Conservation (phyloP, 495 filamentous ascomycete genomes). For the Trichoderma reesei region DNA sequence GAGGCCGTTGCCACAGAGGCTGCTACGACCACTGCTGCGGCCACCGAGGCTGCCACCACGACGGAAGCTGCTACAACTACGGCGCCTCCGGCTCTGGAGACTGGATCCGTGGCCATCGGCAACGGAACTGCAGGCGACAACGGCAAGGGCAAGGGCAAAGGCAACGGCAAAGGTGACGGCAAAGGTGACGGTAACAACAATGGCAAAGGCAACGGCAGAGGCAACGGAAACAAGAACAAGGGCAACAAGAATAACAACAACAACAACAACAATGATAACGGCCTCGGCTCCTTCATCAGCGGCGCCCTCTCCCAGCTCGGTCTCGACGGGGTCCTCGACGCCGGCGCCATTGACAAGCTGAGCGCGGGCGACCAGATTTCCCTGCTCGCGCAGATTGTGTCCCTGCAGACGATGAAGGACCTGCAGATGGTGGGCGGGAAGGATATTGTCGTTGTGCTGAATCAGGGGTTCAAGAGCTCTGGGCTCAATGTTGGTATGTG, state of each 20-base stretch:
- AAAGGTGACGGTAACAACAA: background rate
- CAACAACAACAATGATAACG: conserved; percentile 7
- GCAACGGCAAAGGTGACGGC: conserved; percentile 8
- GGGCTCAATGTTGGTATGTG: background rate
- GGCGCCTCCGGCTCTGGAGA: background rate
- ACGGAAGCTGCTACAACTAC: background rate
- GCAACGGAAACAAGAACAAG: conserved; percentile 5
- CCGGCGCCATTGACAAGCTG: conserved; percentile 14
- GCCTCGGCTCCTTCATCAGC: conserved; percentile 15
- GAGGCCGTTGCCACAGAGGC: background rate
- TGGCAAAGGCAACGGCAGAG: conserved; percentile 8
- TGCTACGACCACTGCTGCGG: background rate
- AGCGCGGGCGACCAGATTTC: conserved; percentile 20
- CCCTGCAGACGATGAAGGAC: background rate
- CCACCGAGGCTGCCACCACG: background rate
- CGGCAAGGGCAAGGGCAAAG: conserved; percentile 7
- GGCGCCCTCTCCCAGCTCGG: conserved; percentile 15
- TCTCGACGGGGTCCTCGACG: conserved; percentile 13
- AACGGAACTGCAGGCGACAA: background rate
- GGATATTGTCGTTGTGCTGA: background rate
- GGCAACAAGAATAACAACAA: conserved; percentile 3
- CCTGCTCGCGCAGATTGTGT: background rate
- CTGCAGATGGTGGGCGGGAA: background rate
- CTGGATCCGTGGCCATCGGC: background rate
- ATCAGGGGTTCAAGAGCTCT: background rate